Evolutionary conservation across 805 yeast species (phyloP).

Genomic region (Nakazawaea laoshanensis): DNA sequence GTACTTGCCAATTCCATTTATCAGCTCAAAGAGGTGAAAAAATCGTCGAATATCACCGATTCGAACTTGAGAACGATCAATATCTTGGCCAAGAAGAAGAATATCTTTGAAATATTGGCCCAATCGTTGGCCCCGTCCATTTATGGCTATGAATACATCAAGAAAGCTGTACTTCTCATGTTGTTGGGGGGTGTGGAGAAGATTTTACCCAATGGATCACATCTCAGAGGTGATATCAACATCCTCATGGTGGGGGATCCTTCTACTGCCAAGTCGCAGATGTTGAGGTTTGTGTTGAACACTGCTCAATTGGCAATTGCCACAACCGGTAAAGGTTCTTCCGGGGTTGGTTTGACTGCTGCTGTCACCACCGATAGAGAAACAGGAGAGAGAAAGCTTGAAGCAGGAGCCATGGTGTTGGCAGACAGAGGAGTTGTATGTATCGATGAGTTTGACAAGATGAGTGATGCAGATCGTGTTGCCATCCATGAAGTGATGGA

Average conservation of each 20-base stretch:
- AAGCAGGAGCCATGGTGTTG: slow-evolving; percentile 98
- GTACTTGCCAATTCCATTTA: slow-evolving; percentile 84
- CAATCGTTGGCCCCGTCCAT: slow-evolving; percentile 93
- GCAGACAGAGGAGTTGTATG: slow-evolving; percentile 97
- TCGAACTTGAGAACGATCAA: slow-evolving; percentile 82
- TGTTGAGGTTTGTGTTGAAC: slow-evolving; percentile 86
- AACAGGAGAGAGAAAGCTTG: slow-evolving; percentile 92
- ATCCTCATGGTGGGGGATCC: slow-evolving; percentile 98
- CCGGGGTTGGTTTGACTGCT: slow-evolving; percentile 99
- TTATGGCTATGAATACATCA: slow-evolving; percentile 86
- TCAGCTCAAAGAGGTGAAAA: slow-evolving; percentile 66
- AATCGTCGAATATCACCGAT: slow-evolving; percentile 58
- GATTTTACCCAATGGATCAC: slow-evolving; percentile 90
- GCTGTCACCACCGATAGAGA: slow-evolving; percentile 96
- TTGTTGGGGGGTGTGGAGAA: slow-evolving; percentile 91
- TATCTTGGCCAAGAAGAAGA: slow-evolving; percentile 57
- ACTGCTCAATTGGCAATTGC: slow-evolving; percentile 96
- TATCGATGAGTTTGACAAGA: slow-evolving; percentile 97
- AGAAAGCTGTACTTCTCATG: slow-evolving; percentile 85
- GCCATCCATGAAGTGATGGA: slow-evolving; percentile 99
- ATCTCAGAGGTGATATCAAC: slow-evolving; percentile 96
- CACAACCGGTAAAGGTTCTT: slow-evolving; percentile 98
- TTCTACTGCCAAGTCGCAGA: slow-evolving; percentile 95
- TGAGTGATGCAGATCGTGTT: slow-evolving; percentile 94
- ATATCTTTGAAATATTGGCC: slow-evolving; percentile 71